phyloP scores from a whole-genome alignment of 805 yeast genomes.

The Kluyveromyces siamensis region DNA sequence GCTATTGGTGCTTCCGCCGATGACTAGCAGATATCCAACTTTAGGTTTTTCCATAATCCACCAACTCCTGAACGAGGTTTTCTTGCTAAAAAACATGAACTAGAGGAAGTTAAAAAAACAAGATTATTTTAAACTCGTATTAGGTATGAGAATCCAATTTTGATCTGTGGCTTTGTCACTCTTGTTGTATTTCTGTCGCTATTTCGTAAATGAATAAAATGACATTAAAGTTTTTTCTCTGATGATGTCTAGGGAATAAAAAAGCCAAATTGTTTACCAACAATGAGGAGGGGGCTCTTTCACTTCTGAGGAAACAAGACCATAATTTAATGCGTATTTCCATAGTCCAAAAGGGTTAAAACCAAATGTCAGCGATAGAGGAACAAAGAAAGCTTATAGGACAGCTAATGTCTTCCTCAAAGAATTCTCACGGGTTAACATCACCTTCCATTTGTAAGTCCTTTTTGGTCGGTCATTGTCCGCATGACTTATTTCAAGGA shows the following conservation, averaged over 20 bases:
- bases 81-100: neutral
- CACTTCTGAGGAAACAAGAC: too few relatives aligned
- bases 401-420: conserved; percentile 49
- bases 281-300: too few relatives aligned
- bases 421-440: conserved; percentile 21
- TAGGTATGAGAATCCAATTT: too few relatives aligned
- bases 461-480: conserved; percentile 78
- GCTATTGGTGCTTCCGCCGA: neutral
- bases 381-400: conserved; percentile 67
- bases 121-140: too few relatives aligned
- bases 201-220: neutral
- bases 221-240: neutral
- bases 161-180: too few relatives aligned
- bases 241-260: too few relatives aligned
- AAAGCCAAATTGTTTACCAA: too few relatives aligned
- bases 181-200: neutral
- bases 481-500: conserved; percentile 71
- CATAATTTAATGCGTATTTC: too few relatives aligned
- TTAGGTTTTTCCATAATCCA: neutral
- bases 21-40: neutral
- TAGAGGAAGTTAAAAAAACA: too few relatives aligned
- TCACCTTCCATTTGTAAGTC: conserved; percentile 67
- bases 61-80: neutral
- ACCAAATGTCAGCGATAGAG: conserved; percentile 16
- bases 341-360: neutral